Percentiles rank a stretch among this genome's conserved stretches.
Evolutionary conservation across 108 stramenopile species (phyloP).

Genomic region (Pseudonitzschia multistriata): DNA sequence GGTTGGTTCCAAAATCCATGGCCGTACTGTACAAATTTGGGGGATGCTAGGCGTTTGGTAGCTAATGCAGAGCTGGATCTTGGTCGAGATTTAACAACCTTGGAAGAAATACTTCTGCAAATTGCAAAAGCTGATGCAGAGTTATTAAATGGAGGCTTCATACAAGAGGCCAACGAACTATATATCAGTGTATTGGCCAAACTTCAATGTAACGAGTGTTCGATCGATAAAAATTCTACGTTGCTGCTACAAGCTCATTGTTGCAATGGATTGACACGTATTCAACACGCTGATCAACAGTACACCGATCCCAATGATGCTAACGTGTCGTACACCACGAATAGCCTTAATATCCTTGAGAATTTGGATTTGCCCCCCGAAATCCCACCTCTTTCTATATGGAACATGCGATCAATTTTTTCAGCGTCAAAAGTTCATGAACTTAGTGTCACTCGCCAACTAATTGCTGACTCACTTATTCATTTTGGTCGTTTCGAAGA

Average conservation of each 20-base stretch:
- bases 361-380: not conserved
- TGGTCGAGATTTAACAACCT: slow-evolving; percentile 30
- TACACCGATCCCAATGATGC: not conserved
- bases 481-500: slow-evolving; percentile 41
- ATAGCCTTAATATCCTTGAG: slow-evolving; percentile 11
- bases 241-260: slow-evolving; percentile 28
- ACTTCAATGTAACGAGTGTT: slow-evolving; percentile 8
- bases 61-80: slow-evolving; percentile 24
- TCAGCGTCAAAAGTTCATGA: slow-evolving; percentile 26
- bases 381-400: slow-evolving; percentile 20
- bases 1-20: slow-evolving; percentile 59
- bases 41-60: slow-evolving; percentile 44
- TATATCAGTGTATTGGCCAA: slow-evolving; percentile 26
- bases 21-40: slow-evolving; percentile 55
- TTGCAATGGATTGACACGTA: slow-evolving; percentile 24
- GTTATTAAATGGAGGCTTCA: slow-evolving; percentile 49
- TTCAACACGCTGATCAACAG: slow-evolving; percentile 7
- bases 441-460: slow-evolving; percentile 51
- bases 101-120: slow-evolving; percentile 53
- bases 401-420: slow-evolving; percentile 9
- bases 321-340: not conserved
- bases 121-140: slow-evolving; percentile 71
- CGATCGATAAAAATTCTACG: not conserved
- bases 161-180: slow-evolving; percentile 21
- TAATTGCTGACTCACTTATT: slow-evolving; percentile 58